Evolutionary conservation across 257 asterid species (phyloP).

Genomic region (Henckelia pumila): DNA sequence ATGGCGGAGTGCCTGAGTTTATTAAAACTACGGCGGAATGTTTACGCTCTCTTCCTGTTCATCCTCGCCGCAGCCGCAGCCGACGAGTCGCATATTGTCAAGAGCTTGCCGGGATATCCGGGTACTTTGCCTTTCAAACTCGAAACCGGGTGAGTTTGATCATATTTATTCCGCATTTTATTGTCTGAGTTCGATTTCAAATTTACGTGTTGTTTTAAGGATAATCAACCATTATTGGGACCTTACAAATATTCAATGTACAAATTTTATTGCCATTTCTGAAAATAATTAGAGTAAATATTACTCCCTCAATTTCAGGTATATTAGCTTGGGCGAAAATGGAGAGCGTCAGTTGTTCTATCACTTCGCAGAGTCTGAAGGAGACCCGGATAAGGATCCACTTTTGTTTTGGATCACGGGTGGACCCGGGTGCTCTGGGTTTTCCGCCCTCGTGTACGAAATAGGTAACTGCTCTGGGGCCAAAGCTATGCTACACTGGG

Average conservation of each 20-base stretch:
- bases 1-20: no score
- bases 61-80: not conserved
- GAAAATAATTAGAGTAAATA: no score
- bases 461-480: conserved; percentile 22
- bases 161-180: no score
- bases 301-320: conserved; percentile 4
- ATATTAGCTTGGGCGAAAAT: conserved; percentile 26
- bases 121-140: conserved; percentile 20
- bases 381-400: conserved; percentile 14
- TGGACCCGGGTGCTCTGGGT: conserved; percentile 28
- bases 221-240: no score
- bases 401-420: conserved; percentile 25
- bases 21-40: no score
- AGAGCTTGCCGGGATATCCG: conserved; percentile 10
- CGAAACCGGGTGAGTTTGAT: conserved; percentile 30
- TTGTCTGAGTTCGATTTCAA: no score
- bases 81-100: no score
- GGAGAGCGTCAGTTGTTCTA: conserved; percentile 9
- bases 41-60: not conserved
- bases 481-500: no score
- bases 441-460: conserved; percentile 19
- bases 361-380: conserved; percentile 21
- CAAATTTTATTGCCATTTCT: no score
- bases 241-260: no score
- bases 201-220: no score